Evolutionary conservation across 2,329 filamentous ascomycete species (phyloP), one percentile per base, ranked within the genome.

Genomic region (Phaeosphaeriaceae sp.): DNA sequence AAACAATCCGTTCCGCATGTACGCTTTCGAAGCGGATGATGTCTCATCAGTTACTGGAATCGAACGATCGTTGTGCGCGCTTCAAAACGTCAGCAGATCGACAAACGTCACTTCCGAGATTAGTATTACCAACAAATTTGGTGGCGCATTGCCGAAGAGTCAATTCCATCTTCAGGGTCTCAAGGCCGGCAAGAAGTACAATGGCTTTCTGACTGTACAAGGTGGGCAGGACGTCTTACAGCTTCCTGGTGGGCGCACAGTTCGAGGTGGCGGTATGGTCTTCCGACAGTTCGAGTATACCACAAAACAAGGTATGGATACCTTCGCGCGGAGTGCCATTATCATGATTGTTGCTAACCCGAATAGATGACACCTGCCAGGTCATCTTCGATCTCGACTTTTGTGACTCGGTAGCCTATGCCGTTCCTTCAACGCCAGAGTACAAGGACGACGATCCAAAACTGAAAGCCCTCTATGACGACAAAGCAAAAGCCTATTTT

Each of bases 341-440:
- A 11, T 0, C 5, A 15, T 17, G 1, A 15, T 33, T 22, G n/a
- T 60, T 65, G 58, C 62, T 71, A 53, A 71, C 46, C 7, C 19
- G 0, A 1, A 19, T 68, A 87, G 91, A 91, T 57, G 86, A 88
- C 58, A 96, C 93, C 71, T 99, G 95, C 76, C 89, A 90, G 58
- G 84, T 99, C 42, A 84, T 98, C 47, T 93, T 89, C 76, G 89
- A 96, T 71, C 86, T 99, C n/a, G 83, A 88, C 0, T 96, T 98
- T 76, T 99, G 95, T 80, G 86, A 89, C 66, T 88, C 94, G 68
- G 90, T 94, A 48, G 92, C 94, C 51, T 97, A 97, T 73, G 91
- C 94, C 7, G 95, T 97, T 0, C 95, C 95, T 0, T 89, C 90
- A 42, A 96, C 96, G 70, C 83, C 87, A 1, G 78, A 81, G 36